Conservation (phyloP, 305 asterid genomes). For the Solanum hybrid region DNA sequence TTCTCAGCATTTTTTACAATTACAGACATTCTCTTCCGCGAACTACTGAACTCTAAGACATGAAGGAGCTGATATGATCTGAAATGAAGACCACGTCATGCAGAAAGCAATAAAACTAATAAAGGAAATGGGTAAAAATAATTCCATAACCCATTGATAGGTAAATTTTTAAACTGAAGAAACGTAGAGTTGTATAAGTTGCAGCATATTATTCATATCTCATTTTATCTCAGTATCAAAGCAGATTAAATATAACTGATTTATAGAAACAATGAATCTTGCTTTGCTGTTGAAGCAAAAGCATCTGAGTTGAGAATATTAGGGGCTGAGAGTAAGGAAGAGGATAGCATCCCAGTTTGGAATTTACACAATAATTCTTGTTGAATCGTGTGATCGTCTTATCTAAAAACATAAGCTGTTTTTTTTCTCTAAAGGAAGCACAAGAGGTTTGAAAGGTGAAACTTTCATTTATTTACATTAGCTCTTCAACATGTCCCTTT, state of each 20-base stretch:
- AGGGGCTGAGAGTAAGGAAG: not conserved
- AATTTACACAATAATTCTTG: not conserved
- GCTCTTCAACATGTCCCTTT: not conserved
- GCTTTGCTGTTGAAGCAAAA: not conserved
- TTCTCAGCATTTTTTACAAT: constrained; percentile 58
- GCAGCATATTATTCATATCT: not conserved
- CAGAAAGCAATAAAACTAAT: not conserved
- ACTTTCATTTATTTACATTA: not conserved
- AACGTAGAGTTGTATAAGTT: not conserved
- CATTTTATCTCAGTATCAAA: not conserved
- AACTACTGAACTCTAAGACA: constrained; percentile 86
- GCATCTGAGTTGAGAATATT: not conserved
- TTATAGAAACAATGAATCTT: not conserved
- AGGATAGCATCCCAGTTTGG: not conserved
- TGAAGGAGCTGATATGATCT: constrained; percentile 78
- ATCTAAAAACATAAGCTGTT: not conserved
- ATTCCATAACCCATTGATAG: not conserved
- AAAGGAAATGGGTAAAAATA: not conserved
- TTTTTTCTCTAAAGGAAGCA: not conserved
- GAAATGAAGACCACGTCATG: constrained; percentile 17
- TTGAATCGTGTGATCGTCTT: not conserved
- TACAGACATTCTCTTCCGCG: constrained; percentile 93
- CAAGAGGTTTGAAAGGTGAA: not conserved
- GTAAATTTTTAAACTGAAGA: not conserved
- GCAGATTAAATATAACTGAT: not conserved